phyloP scores from a whole-genome alignment of 2,329 filamentous ascomycete genomes.

The Thermoascus crustaceus region DNA sequence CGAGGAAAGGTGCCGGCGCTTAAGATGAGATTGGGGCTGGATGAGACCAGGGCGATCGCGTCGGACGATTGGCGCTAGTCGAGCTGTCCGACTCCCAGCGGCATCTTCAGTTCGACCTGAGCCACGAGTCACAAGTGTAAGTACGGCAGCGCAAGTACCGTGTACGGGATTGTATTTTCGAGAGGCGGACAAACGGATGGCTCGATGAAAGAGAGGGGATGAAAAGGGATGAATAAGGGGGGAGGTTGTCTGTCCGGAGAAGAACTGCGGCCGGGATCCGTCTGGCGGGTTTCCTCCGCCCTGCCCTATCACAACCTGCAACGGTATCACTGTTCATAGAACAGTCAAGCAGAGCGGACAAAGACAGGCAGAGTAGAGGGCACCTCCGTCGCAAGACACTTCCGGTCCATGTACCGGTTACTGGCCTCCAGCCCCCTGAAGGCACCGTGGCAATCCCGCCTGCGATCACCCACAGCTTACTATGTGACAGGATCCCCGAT shows the following conservation, averaged over 20 bases:
- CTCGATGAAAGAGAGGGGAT: not conserved
- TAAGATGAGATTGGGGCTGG: constrained; percentile 3
- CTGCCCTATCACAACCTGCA: too few relatives aligned
- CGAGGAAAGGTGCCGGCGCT: constrained; percentile 7
- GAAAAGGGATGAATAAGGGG: not conserved
- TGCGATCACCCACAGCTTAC: too few relatives aligned
- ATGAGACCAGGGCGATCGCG: not conserved
- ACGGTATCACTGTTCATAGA: too few relatives aligned
- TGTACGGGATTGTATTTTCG: not conserved
- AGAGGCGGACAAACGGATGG: not conserved
- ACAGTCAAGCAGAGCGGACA: too few relatives aligned
- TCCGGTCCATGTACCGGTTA: too few relatives aligned
- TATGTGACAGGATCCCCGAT: too few relatives aligned
- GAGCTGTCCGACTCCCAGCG: not conserved
- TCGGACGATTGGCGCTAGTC: not conserved
- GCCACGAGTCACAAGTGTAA: not conserved
- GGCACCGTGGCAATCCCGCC: too few relatives aligned
- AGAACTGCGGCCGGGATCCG: not conserved
- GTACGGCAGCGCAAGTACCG: not conserved
- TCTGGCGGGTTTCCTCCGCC: too few relatives aligned
- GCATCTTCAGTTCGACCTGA: not conserved
- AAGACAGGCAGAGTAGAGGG: too few relatives aligned
- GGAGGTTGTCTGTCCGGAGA: not conserved
- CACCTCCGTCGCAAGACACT: too few relatives aligned
- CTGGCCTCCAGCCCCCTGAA: too few relatives aligned